These are phyloP conservation scores for Clavariopsis aquatica DNA, from an alignment of 495 filamentous ascomycete genomes.

Conservation along the genomic window DNA sequence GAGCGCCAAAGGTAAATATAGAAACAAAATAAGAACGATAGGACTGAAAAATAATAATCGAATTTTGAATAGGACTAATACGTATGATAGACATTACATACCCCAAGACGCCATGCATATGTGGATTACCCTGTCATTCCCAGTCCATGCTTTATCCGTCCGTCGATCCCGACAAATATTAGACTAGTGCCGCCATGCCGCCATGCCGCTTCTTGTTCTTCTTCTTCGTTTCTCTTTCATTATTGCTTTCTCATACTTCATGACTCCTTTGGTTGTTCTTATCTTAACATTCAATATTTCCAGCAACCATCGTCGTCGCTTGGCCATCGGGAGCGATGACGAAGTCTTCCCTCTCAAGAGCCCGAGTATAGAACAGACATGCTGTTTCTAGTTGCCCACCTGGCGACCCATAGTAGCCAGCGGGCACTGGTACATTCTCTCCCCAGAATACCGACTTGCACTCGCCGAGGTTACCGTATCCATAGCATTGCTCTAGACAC, in stretches of 20 bases:
- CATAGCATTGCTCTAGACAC: slow-evolving; percentile 44
- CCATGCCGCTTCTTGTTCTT: too few species aligned
- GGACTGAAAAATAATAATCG: background rate
- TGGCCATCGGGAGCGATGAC: slow-evolving; percentile 29
- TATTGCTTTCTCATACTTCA: background rate
- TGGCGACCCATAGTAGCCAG: slow-evolving; percentile 30
- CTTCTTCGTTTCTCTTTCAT: background rate
- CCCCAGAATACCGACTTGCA: slow-evolving; percentile 40
- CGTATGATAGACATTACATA: background rate
- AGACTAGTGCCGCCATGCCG: background rate
- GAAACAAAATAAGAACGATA: slow-evolving; percentile 1
- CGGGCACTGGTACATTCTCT: slow-evolving; percentile 33
- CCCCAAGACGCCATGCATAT: background rate
- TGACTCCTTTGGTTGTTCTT: background rate
- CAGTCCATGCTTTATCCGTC: slow-evolving; percentile 10
- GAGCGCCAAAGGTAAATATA: background rate
- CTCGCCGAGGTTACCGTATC: slow-evolving; percentile 35
- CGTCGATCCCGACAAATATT: background rate
- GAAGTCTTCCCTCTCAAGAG: slow-evolving; percentile 29
- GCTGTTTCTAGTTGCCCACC: slow-evolving; percentile 30
- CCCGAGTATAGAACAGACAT: slow-evolving; percentile 38
- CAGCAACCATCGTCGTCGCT: slow-evolving; percentile 25
- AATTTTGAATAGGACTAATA: background rate
- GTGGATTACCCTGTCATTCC: slow-evolving; percentile 4
- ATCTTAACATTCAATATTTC: slow-evolving; percentile 35